Conservation (phyloP, 2,329 filamentous ascomycete species). For the Ascochyta fabae region DNA sequence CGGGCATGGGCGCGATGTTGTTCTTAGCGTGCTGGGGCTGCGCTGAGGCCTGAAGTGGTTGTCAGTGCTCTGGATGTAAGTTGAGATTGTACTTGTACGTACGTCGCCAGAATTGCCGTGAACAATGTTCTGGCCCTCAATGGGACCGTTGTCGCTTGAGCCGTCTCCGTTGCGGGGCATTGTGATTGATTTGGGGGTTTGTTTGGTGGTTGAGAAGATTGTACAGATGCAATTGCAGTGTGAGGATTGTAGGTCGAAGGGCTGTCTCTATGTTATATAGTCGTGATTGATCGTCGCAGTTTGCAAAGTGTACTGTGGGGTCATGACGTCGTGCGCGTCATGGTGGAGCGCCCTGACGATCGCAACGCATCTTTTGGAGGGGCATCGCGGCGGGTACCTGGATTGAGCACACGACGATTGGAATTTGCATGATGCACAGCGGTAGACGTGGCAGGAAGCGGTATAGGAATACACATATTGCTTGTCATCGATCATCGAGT, state of each 20-base stretch:
- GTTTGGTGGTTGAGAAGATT: not conserved
- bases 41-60: not conserved
- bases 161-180: conserved; percentile 54
- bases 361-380: not conserved
- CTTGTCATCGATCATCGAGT: conserved; percentile 5
- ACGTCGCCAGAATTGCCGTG: conserved; percentile 49
- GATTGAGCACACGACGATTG: conserved; percentile 2
- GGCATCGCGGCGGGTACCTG: conserved; percentile 14
- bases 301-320: conserved; percentile 15
- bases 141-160: conserved; percentile 49
- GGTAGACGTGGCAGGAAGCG: not conserved
- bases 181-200: conserved; percentile 5
- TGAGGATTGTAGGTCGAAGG: not conserved
- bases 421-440: not conserved
- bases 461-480: not conserved
- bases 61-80: conserved; percentile 23
- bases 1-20: conserved; percentile 50
- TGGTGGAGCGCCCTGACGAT: conserved; percentile 15
- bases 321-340: conserved; percentile 18
- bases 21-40: conserved; percentile 46
- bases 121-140: conserved; percentile 48
- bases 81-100: conserved; percentile 8
- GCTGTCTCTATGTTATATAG: conserved; percentile 4
- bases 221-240: not conserved
- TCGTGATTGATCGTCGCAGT: conserved; percentile 2